Evolutionary conservation across 352 stramenopile genomes (phyloP).

Genomic region (Phytophthora sojae): DNA sequence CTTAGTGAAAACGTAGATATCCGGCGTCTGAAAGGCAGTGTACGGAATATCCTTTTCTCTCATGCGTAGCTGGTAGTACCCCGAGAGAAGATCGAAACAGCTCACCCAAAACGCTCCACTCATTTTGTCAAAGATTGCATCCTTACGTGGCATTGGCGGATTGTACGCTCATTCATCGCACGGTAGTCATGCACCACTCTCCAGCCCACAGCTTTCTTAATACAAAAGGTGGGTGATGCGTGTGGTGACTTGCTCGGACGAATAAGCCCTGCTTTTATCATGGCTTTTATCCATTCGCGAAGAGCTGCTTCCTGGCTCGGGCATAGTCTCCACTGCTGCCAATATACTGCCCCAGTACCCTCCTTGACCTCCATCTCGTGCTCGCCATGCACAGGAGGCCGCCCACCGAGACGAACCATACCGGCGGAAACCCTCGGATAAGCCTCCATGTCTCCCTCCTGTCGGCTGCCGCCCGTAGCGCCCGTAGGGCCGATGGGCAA

Average conservation of each 20-base stretch:
- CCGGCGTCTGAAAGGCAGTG: conserved; percentile 8
- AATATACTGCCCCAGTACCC: too few species aligned
- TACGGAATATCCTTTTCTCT: conserved; percentile 2
- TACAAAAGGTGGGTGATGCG: conserved; percentile 13
- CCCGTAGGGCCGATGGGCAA: too few species aligned
- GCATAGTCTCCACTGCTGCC: too few species aligned
- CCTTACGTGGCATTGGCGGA: conserved; percentile 13
- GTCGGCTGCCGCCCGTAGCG: too few species aligned
- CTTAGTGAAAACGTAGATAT: conserved; percentile 7
- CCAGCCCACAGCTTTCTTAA: conserved; percentile 8
- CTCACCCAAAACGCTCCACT: neutral
- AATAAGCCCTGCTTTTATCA: too few species aligned
- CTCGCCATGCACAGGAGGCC: too few species aligned
- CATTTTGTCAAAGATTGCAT: conserved; percentile 15
- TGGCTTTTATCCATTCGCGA: too few species aligned
- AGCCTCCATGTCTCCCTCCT: too few species aligned
- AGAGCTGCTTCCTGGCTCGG: too few species aligned
- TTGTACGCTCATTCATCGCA: conserved; percentile 10
- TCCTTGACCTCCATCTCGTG: too few species aligned
- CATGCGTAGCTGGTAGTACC: conserved; percentile 12
- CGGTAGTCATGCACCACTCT: conserved; percentile 12
- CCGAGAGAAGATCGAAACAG: conserved; percentile 16
- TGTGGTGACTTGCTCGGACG: conserved; percentile 2
- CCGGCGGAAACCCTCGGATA: too few species aligned
- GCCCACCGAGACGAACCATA: too few species aligned